Conservation (phyloP, 768 basidiomycete species). For the Dictyophora rubrovolvata region DNA sequence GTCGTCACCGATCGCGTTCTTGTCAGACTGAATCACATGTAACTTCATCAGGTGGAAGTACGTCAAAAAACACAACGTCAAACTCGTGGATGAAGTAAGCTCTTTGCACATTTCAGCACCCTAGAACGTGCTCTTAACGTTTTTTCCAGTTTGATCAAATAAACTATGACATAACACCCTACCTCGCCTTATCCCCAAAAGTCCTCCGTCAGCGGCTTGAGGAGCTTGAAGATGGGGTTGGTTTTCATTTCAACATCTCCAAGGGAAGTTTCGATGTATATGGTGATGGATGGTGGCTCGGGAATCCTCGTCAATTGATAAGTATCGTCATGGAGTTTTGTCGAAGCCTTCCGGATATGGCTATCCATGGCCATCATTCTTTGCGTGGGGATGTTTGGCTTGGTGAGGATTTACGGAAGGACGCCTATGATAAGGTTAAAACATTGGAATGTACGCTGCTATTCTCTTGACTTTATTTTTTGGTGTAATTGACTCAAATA, state of each 20-base stretch:
- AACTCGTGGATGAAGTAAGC: conserved; percentile 35
- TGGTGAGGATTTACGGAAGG: conserved; percentile 8
- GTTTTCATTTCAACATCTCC: conserved; percentile 9
- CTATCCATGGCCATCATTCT: conserved; percentile 1
- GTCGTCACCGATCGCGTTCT: background rate
- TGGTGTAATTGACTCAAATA: background rate
- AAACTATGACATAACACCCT: conserved; percentile 9
- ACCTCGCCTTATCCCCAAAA: conserved; percentile 3
- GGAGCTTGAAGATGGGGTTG: background rate
- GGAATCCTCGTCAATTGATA: background rate
- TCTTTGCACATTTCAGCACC: background rate
- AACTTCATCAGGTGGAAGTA: conserved; percentile 27
- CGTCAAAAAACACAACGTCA: conserved; percentile 33
- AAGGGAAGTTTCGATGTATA: conserved; percentile 2
- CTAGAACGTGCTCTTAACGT: background rate
- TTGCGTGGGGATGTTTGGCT: conserved; percentile 9
- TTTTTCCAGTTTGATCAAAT: conserved; percentile 7
- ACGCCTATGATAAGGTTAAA: background rate
- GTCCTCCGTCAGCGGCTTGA: conserved; percentile 5
- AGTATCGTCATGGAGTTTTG: conserved; percentile 7
- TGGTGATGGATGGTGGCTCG: background rate
- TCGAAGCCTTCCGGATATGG: conserved; percentile 8
- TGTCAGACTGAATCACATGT: background rate
- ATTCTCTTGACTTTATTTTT: background rate
- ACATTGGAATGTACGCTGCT: conserved; percentile 4